Evolutionary conservation across 179 eudicot species (phyloP).

Genomic region (Sideroxylon spinosum): DNA sequence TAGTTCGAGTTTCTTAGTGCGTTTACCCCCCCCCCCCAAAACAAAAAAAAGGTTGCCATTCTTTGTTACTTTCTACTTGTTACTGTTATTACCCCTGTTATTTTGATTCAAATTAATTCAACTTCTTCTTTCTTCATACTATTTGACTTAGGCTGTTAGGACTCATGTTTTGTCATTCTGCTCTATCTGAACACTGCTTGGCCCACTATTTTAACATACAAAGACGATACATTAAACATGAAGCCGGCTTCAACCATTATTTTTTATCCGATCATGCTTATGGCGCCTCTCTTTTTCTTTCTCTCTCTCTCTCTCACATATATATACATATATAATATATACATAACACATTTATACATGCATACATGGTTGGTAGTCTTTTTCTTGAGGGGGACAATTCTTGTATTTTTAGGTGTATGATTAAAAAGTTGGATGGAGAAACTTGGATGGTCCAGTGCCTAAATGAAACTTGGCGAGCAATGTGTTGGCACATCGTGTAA

Average conservation of each 20-base stretch:
- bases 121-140: background rate
- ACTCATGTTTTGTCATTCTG: background rate
- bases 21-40: too few relatives aligned
- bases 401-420: constrained; percentile 21
- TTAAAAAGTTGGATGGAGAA: constrained; percentile 15
- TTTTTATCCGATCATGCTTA: background rate
- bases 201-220: background rate
- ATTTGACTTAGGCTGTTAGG: too few relatives aligned
- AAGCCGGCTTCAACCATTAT: background rate
- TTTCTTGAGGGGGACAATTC: constrained; percentile 15
- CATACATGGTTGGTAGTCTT: constrained; percentile 12
- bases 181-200: background rate
- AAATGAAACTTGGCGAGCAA: background rate
- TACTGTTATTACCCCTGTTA: background rate
- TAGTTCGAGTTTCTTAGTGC: background rate
- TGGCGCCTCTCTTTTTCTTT: background rate
- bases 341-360: too few relatives aligned
- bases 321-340: too few relatives aligned
- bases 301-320: background rate
- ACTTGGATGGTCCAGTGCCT: constrained; percentile 15
- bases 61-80: background rate
- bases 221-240: background rate
- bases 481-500: background rate
- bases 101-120: background rate
- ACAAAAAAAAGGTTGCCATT: too few relatives aligned